Base-by-base conservation (phyloP, 805 yeast genomes). In the Lipomyces spencermartinsiae region DNA sequence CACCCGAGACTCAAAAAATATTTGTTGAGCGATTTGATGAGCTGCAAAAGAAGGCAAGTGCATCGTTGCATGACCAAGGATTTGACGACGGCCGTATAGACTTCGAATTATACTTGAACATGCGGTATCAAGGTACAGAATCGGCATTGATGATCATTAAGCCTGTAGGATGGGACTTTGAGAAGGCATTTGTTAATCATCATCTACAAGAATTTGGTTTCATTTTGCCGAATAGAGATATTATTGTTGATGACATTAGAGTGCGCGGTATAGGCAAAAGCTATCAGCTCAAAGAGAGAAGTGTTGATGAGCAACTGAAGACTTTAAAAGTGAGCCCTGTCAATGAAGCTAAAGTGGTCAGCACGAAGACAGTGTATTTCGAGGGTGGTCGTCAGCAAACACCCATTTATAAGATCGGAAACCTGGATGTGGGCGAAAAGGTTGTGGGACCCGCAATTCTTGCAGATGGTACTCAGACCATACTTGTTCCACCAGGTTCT, bases 71-170 rank as follows among this genome's bases (percentile, higher is more conserved):
- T 1, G 71, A 75, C 0, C 97, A 92, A 77, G 91, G 91, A 0
- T 85, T 88, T 71, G 54, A 73, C 0, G 77, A 77, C 4, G 77
- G 78, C 3, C 79, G 82, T 31, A 83, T 91, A 31, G 76, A 74
- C 33, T 81, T 83, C 64, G 96, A 92, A 74, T 84, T 85, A 57
- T 91, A 84, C 73, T 79, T 93, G 70, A 93, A 93, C 76, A 80
- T 93, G 83, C 84, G 96, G 74, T 93, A 91, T 76, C 86, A 86
- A 70, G 97, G 97, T 8, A 89, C 97, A n/a, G 97, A 93, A 75
- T 90, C 97, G 1, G 88, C 90, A 54, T 79, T 93, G 70, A 89
- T 93, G 90, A 86, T 90, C n/a, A 78, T 64, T 46, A 68, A 74
- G 51, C 76, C 76, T 2, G 19, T 58, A 2, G 73, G 77, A 67